Evolutionary conservation across 2,329 filamentous ascomycete genomes (phyloP), one percentile per base, ranked within the genome.

Genomic region (Fusarium redolens): DNA sequence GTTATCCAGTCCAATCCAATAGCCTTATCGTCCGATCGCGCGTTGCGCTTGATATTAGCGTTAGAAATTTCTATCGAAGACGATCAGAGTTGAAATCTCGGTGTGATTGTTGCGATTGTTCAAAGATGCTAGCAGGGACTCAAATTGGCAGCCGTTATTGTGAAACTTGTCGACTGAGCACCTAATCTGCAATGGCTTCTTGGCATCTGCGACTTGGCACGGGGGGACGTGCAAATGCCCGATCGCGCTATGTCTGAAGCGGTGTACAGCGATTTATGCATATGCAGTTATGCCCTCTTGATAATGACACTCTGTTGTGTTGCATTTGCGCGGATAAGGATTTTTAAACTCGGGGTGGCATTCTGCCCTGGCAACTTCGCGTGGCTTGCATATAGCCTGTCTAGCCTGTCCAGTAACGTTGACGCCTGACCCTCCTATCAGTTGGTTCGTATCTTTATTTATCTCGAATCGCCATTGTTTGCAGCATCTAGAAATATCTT

Each of bases 401-500:
- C 65, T 22, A 28, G n/a, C 22, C 50, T 38, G 17, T n/a, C 66
- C 66, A 69, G 30, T 69, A n/a, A n/a, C 2, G 3, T 65, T 20
- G 8, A 43, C 35, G 13, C 31, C 51, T 58, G 59, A 59, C 66
- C 66, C 66, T 69, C 65, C 65, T 65, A 15, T n/a, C 25, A 48
- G 38, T 37, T 22, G 35, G 45, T 52, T 69, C 30, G 66, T 69
- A 40, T 65, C 66, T 69, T 69, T 69, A 69, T 69, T 69, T 69
- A 63, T 50, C 41, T 52, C 51, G 35, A 35, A 37, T 58, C 35
- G 25, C 65, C 66, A 51, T 44, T 52, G 58, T 20, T 60, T 62
- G 45, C 52, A 54, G 57, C 44, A 55, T 67, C 59, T 45, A 40
- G 61, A 47, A 63, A 70, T 59, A 61, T 40, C 33, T 17, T 6